Percentiles rank a stretch among this genome's conserved stretches.
These are phyloP conservation scores for Lodderomyces metapsilosis DNA, from an alignment of 1,139 yeast genomes.

Conservation along the genomic window DNA sequence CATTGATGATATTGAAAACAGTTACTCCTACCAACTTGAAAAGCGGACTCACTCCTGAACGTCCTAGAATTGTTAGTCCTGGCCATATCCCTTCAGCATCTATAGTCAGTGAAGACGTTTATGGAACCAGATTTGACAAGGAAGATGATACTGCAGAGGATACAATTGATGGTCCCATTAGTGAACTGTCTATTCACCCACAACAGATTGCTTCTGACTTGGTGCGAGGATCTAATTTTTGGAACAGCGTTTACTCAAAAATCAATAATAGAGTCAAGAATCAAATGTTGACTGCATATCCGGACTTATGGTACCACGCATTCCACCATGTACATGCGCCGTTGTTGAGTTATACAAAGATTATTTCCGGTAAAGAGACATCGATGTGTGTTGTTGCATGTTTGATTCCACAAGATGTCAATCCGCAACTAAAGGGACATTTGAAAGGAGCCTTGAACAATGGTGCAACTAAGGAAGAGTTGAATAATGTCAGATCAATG, in stretches of 20 bases:
- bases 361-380: slow-evolving; percentile 68
- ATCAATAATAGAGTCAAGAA: slow-evolving; percentile 63
- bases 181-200: slow-evolving; percentile 29
- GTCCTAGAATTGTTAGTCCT: slow-evolving; percentile 32
- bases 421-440: slow-evolving; percentile 90
- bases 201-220: slow-evolving; percentile 28
- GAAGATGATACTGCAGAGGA: slow-evolving; percentile 25
- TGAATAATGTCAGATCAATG: slow-evolving; percentile 58
- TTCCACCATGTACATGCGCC: slow-evolving; percentile 77
- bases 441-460: slow-evolving; percentile 79
- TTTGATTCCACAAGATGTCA: slow-evolving; percentile 88
- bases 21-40: slow-evolving; percentile 57
- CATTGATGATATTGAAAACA: slow-evolving; percentile 62
- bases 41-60: slow-evolving; percentile 28
- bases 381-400: slow-evolving; percentile 76
- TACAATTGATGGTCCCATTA: slow-evolving; percentile 47
- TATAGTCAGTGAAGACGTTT: slow-evolving; percentile 41
- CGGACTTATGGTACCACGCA: slow-evolving; percentile 78
- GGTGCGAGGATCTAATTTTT: slow-evolving; percentile 62
- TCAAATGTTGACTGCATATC: slow-evolving; percentile 74
- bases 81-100: slow-evolving; percentile 39
- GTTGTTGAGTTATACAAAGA: slow-evolving; percentile 63
- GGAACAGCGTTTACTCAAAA: slow-evolving; percentile 76
- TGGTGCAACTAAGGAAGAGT: slow-evolving; percentile 68
- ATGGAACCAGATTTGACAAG: slow-evolving; percentile 32